Evolutionary conservation across 768 basidiomycete genomes (phyloP).

Genomic region (Ramaria sp.): DNA sequence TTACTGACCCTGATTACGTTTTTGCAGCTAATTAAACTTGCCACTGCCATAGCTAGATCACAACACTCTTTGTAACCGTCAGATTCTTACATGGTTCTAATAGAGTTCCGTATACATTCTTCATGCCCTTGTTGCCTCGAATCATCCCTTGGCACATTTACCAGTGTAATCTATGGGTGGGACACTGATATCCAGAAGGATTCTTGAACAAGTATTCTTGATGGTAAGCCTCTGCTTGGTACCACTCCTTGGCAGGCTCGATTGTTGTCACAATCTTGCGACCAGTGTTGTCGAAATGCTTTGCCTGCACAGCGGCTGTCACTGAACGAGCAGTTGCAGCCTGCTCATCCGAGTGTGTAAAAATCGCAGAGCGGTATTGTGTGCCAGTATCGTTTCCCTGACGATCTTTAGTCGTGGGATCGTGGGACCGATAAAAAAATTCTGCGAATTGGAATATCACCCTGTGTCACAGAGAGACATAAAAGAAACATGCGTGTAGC

Average conservation of each 20-base stretch:
- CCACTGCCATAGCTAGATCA: too few species aligned
- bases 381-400: slow-evolving; percentile 73
- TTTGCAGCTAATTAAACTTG: too few species aligned
- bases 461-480: neutral
- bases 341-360: slow-evolving; percentile 68
- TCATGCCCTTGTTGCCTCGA: too few species aligned
- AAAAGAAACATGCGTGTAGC: slow-evolving; percentile 20
- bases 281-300: slow-evolving; percentile 66
- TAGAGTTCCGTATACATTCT: too few species aligned
- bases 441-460: slow-evolving; percentile 30
- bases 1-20: too few species aligned
- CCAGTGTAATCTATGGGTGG: slow-evolving; percentile 82
- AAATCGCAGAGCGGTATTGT: slow-evolving; percentile 95
- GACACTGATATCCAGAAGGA: slow-evolving; percentile 84
- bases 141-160: slow-evolving; percentile 20
- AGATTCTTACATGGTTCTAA: too few species aligned
- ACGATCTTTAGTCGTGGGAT: slow-evolving; percentile 73
- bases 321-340: slow-evolving; percentile 59
- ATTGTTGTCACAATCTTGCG: slow-evolving; percentile 75
- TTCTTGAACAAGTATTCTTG: slow-evolving; percentile 78
- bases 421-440: slow-evolving; percentile 92
- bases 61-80: too few species aligned
- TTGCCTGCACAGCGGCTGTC: slow-evolving; percentile 72
- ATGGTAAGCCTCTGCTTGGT: slow-evolving; percentile 73
- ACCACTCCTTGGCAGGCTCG: slow-evolving; percentile 62